Base-by-base conservation (phyloP, 2,329 filamentous ascomycete genomes). In the Aspergillus quadrilineatus region DNA sequence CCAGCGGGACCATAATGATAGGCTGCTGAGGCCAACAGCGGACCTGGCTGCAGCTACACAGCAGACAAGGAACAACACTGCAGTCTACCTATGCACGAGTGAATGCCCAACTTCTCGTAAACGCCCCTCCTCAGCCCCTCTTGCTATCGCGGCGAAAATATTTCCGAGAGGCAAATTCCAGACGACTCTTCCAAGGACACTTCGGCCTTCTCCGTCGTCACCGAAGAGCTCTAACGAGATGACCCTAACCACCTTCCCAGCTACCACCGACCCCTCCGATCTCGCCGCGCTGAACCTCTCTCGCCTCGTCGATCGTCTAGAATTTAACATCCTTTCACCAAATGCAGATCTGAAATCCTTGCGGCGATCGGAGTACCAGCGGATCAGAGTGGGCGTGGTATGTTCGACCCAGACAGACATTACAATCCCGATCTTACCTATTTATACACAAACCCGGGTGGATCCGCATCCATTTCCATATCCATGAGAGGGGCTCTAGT, bases 271-370 rank as follows among this genome's bases (percentile, higher is more conserved):
- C 1, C 62, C 69, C 22, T 63, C 67, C 14, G 67, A 74, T 36
- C 61, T 69, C 37, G 66, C 67, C 26, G 65, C 72, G n/a, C 67
- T 78, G 41, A 76, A 72, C 48, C 66, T 78, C 14, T 67, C 73
- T 30, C 74, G 75, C 42, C 68, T 78, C n/a, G 67, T 79, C 41
- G 66, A 71, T 14, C 73, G 76, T 30, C 69, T 78, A 26, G 75
- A 76, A 57, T 66, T 75, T 56, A 76, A 79, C 50, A 66, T 79
- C 37, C 71, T 78, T 50, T 74, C 75, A 4, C 65, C 68, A 7
- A 67, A 63, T 10, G 63, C 73, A 37, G 73, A 76, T 42, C 63
- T 75, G 17, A 71, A 69, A 57, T 63, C 69, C 10, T 61, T 77
- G 39, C 72, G 67, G 34, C 69, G 67, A 57, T 73, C 76, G 30